These are phyloP conservation scores for Galerina marginata DNA, from an alignment of 768 basidiomycete species.

Conservation along the genomic window DNA sequence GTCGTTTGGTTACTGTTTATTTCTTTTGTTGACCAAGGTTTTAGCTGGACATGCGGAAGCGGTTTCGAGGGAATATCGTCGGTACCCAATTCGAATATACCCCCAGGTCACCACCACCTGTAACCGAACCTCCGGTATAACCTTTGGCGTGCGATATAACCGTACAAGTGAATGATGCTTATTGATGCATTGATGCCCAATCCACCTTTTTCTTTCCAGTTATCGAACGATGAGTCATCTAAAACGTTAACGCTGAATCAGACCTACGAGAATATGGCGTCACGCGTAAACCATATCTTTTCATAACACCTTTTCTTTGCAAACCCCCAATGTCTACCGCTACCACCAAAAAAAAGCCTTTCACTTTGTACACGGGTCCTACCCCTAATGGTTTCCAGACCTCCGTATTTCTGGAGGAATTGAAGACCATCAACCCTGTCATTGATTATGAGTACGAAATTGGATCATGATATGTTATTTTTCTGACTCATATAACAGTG, in stretches of 20 bases:
- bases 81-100: constrained; percentile 56
- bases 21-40: not conserved
- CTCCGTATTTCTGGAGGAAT: constrained; percentile 66
- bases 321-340: constrained; percentile 31
- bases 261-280: constrained; percentile 2
- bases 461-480: no score
- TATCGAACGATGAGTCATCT: no score
- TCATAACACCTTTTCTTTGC: constrained; percentile 1
- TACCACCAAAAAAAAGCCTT: constrained; percentile 38
- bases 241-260: no score
- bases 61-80: constrained; percentile 76
- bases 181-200: no score
- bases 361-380: constrained; percentile 55
- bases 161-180: no score
- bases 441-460: constrained; percentile 55
- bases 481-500: constrained; percentile 32
- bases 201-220: no score
- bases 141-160: no score
- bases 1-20: constrained; percentile 26
- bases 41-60: constrained; percentile 85
- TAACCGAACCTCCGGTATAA: not conserved
- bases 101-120: constrained; percentile 28
- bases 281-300: not conserved
- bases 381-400: constrained; percentile 65
- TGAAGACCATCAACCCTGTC: constrained; percentile 56